phyloP scores from a whole-genome alignment of 306 rosid genomes.

The Hippophae rhamnoides region DNA sequence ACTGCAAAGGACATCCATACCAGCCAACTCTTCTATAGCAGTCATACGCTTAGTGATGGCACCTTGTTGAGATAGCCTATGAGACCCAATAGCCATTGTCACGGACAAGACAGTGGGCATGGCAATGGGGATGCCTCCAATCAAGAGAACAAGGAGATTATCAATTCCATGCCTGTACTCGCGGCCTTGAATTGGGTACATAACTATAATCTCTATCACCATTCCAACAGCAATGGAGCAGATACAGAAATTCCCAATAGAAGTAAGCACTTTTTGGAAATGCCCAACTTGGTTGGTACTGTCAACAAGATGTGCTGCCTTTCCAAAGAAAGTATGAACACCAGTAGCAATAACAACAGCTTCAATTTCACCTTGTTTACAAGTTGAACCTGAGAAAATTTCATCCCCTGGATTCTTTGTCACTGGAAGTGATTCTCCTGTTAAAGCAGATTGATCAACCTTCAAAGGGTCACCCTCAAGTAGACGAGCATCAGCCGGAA shows the following conservation, averaged over 20 bases:
- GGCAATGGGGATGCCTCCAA: conserved; percentile 98
- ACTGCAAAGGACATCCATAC: conserved; percentile 99
- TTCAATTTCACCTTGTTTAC: conserved; percentile 96
- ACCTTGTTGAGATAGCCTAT: conserved; percentile 91
- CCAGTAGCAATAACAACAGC: conserved; percentile 98
- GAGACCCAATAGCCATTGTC: conserved; percentile 98
- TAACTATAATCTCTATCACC: conserved; percentile 77
- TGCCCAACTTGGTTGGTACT: conserved; percentile 98
- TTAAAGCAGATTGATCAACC: conserved; percentile 90
- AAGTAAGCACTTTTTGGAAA: conserved; percentile 84
- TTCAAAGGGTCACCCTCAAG: conserved; percentile 96
- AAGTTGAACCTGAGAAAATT: conserved; percentile 94
- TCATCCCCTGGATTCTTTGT: conserved; percentile 92
- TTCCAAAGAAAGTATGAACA: conserved; percentile 94
- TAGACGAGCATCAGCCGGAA: conserved; percentile 99
- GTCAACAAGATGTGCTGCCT: conserved; percentile 98
- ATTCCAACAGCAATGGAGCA: conserved; percentile 91
- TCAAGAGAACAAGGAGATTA: conserved; percentile 92
- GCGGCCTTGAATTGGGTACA: conserved; percentile 94
- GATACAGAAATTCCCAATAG: conserved; percentile 96
- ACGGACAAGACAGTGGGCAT: conserved; percentile 99
- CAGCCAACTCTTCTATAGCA: conserved; percentile 98
- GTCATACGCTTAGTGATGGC: conserved; percentile 99
- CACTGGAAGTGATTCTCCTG: conserved; percentile 97
- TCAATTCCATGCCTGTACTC: conserved; percentile 77